phyloP scores from a whole-genome alignment of 2,329 filamentous ascomycete genomes.

The Dendryphion nanum region DNA sequence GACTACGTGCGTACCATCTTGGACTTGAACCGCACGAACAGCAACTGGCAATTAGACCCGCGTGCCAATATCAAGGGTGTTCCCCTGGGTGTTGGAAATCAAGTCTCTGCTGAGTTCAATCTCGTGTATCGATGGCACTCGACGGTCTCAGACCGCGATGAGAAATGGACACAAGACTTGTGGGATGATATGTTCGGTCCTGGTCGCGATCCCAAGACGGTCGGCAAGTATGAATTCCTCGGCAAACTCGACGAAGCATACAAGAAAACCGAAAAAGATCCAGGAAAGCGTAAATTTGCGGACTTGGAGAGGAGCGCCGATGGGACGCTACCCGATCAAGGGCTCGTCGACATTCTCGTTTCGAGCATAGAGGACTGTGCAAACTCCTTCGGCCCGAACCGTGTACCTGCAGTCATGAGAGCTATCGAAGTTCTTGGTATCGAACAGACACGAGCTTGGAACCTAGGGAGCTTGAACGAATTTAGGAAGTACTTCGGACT shows the following conservation, averaged over 20 bases:
- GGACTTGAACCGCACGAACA: constrained; percentile 66
- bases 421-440: constrained; percentile 80
- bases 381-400: constrained; percentile 58
- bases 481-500: constrained; percentile 81
- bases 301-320: constrained; percentile 63
- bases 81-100: constrained; percentile 73
- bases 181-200: constrained; percentile 43
- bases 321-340: constrained; percentile 72
- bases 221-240: constrained; percentile 62
- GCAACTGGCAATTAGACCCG: constrained; percentile 79
- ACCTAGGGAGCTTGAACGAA: constrained; percentile 76
- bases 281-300: constrained; percentile 66
- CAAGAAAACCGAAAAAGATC: constrained; percentile 61
- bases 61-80: constrained; percentile 64
- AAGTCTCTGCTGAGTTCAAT: constrained; percentile 86
- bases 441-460: constrained; percentile 73
- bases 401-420: constrained; percentile 71
- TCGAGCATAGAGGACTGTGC: constrained; percentile 75
- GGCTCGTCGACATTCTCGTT: constrained; percentile 68
- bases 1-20: constrained; percentile 56
- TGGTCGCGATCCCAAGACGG: constrained; percentile 50
- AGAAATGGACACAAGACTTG: constrained; percentile 71
- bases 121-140: constrained; percentile 87
- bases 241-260: constrained; percentile 64
- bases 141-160: constrained; percentile 71